Evolutionary conservation across 2,329 filamentous ascomycete genomes (phyloP).

Genomic region (Trichoderma cornu-damae): DNA sequence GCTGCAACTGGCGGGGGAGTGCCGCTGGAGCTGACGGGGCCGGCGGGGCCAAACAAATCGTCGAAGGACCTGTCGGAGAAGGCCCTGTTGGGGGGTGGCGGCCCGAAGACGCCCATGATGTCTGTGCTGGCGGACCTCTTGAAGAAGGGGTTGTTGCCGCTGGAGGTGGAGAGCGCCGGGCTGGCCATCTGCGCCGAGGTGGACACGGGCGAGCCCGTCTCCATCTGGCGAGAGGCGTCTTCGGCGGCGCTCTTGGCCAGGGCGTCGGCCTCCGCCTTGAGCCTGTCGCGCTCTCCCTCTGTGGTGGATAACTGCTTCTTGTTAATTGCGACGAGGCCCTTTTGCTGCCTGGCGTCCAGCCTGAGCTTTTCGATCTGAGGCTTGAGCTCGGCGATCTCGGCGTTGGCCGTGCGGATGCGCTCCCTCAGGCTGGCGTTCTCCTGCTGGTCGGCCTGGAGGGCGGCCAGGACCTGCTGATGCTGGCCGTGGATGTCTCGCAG

Average conservation of each 20-base stretch:
- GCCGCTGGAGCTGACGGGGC: constrained; percentile 41
- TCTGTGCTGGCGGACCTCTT: constrained; percentile 61
- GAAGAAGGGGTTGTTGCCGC: constrained; percentile 94
- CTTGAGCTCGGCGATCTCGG: constrained; percentile 76
- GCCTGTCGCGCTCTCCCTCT: constrained; percentile 81
- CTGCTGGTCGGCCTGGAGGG: constrained; percentile 78
- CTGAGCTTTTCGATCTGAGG: constrained; percentile 90
- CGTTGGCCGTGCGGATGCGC: constrained; percentile 75
- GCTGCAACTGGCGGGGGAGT: constrained; percentile 36
- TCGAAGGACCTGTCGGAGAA: constrained; percentile 68
- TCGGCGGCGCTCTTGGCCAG: constrained; percentile 59
- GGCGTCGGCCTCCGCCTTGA: constrained; percentile 72
- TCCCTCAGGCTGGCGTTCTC: constrained; percentile 85
- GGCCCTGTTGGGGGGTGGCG: constrained; percentile 43
- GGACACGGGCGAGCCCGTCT: constrained; percentile 46
- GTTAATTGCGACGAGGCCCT: constrained; percentile 94
- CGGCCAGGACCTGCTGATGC: constrained; percentile 67
- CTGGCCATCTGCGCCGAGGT: constrained; percentile 55
- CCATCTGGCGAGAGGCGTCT: constrained; percentile 50
- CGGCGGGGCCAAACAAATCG: constrained; percentile 74
- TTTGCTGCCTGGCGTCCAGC: constrained; percentile 88
- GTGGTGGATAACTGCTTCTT: constrained; percentile 93
- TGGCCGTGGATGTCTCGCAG: constrained; percentile 78
- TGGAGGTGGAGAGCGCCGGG: constrained; percentile 62
- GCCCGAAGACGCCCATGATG: constrained; percentile 50